Evolutionary conservation across 495 filamentous ascomycete species (phyloP), one percentile per base, ranked within the genome.

Genomic region (Clohesyomyces aquaticus): DNA sequence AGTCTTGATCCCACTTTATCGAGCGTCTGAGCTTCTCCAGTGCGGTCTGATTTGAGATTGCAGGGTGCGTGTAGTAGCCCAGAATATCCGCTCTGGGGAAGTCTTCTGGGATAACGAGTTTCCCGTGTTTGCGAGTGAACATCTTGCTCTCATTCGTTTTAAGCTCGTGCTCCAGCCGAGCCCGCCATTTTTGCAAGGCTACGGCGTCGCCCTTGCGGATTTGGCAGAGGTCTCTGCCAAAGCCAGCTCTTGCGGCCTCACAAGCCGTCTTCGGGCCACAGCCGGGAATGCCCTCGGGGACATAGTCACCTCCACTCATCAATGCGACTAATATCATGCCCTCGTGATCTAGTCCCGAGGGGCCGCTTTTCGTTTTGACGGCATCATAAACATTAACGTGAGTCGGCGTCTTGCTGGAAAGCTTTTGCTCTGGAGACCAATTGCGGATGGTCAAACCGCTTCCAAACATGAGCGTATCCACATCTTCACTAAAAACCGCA

Each of bases 401-500:
- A 0, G 95, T 97, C 4, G 91, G 89, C 1, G 82, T 83, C 59
- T 87, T 85, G 59, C 77, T 81, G 1, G 81, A 18, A 16, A 42
- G 78, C 1, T 79, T 77, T 19, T 78, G 81, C 73, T 96, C 91
- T 21, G 87, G 83, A 0, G 89, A 88, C 85, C 92, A 98, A 68
- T 91, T 93, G 61, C 91, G 83, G 28, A 97, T 76, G 0, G 86
- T 94, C 48, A 83, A 73, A 0, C 81, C 84, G 48, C 90, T 92
- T 1, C 95, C 95, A 73, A 98, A 99, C 95, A 99, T 98, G 68
- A 99, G 81, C 1, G 95, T 92, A 74, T 99, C 95, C 38, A 97
- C 91, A 79, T 99, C 95, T 73, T 99, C 93, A 71, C 91, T 97
- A 69, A 99, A 82, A 12, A 98, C 95, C 0, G 90, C 94, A 75